Conservation (phyloP, 495 filamentous ascomycete species). For the Aspergillus bridgeri region DNA sequence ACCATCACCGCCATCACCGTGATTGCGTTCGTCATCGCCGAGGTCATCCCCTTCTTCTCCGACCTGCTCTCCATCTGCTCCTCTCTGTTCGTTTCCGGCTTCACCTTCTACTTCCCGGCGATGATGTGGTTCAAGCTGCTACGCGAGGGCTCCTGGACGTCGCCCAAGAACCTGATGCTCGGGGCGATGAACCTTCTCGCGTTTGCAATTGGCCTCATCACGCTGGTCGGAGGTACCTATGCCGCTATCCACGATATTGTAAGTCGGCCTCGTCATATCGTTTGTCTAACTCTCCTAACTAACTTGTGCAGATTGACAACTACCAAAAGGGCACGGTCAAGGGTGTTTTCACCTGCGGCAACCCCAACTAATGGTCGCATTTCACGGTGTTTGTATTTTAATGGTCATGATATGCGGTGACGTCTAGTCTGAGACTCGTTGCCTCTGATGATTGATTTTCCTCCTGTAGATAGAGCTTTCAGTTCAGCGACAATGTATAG, state of each 20-base stretch:
- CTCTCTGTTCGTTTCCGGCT: conserved; percentile 61
- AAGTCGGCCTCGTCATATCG: conserved; percentile 27
- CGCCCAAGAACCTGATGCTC: conserved; percentile 28
- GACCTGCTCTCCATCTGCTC: conserved; percentile 57
- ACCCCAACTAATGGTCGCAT: conserved; percentile 10
- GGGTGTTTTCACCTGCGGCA: conserved; percentile 43
- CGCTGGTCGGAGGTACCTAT: conserved; percentile 50
- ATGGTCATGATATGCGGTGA: background rate
- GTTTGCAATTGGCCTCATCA: conserved; percentile 27
- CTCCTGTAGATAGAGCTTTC: background rate
- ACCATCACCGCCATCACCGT: conserved; percentile 53
- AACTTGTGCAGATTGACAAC: conserved; percentile 31
- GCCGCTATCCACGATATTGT: conserved; percentile 54
- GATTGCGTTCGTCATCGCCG: conserved; percentile 61
- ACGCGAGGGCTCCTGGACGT: conserved; percentile 38
- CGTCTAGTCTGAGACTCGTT: background rate
- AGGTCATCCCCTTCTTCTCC: conserved; percentile 66
- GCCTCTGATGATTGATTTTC: conserved; percentile 2
- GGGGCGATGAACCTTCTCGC: conserved; percentile 19
- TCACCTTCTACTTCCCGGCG: conserved; percentile 63
- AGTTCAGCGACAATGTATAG: background rate
- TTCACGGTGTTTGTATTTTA: background rate
- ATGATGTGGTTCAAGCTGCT: conserved; percentile 61
- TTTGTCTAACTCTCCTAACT: background rate
- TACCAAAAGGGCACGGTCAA: conserved; percentile 39